Evolutionary conservation across 2,329 filamentous ascomycete species (phyloP).

Genomic region (Dactylellina cionopaga): DNA sequence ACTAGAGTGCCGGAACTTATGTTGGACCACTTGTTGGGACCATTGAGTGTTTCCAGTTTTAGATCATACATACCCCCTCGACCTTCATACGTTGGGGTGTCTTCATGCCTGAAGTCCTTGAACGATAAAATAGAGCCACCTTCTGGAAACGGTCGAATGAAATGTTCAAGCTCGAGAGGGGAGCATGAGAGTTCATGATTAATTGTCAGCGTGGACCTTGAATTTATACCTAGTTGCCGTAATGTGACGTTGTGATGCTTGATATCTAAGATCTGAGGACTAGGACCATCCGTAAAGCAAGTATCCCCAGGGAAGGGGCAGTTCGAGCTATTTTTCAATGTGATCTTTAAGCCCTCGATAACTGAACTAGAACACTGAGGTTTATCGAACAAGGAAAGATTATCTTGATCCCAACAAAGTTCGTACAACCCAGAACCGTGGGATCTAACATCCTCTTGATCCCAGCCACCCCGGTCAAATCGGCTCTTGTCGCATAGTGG

Average conservation of each 20-base stretch:
- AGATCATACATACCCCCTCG: not conserved
- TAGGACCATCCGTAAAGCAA: not conserved
- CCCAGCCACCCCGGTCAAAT: not conserved
- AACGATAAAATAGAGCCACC: slow-evolving; percentile 1
- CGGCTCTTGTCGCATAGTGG: slow-evolving; percentile 5
- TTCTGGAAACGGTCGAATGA: not conserved
- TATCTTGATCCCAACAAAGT: not conserved
- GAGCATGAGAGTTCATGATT: slow-evolving; percentile 14
- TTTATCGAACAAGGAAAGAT: slow-evolving; percentile 1
- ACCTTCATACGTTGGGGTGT: not conserved
- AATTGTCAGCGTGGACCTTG: not conserved
- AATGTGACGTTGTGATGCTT: slow-evolving; percentile 3
- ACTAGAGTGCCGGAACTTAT: not conserved
- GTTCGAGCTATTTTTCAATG: not conserved
- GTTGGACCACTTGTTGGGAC: slow-evolving; percentile 12
- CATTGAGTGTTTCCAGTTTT: slow-evolving; percentile 5
- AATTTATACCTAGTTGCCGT: slow-evolving; percentile 9
- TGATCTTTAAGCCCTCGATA: not conserved
- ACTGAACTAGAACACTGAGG: not conserved
- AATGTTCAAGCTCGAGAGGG: slow-evolving; percentile 1
- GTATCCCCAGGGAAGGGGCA: not conserved
- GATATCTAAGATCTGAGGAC: not conserved
- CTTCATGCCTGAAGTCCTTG: not conserved
- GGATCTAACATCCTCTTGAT: not conserved
- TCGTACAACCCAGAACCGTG: slow-evolving; percentile 2